Evolutionary conservation across 306 rosid species (phyloP).

Genomic region (Citrullus mucosospermus): DNA sequence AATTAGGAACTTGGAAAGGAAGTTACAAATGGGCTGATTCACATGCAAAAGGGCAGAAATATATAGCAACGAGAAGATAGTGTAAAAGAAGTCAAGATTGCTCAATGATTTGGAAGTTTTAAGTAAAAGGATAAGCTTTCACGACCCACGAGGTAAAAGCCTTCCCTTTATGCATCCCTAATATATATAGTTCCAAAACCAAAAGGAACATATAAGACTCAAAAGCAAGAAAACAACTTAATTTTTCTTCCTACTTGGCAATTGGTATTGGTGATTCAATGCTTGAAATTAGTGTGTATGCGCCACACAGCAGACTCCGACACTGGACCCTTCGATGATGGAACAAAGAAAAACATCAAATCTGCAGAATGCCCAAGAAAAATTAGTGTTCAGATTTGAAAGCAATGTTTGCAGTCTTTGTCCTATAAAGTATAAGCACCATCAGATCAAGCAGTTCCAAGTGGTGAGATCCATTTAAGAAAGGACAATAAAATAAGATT

Average conservation of each 20-base stretch:
- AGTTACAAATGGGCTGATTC: neutral
- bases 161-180: neutral
- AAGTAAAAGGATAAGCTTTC: neutral
- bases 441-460: constrained; percentile 1
- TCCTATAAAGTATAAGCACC: neutral
- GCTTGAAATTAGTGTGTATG: neutral
- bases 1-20: neutral
- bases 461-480: neutral
- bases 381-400: constrained; percentile 3
- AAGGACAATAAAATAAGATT: constrained; percentile 2
- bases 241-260: neutral
- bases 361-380: neutral
- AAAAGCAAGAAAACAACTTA: neutral
- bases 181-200: neutral
- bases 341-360: constrained; percentile 1
- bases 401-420: constrained; percentile 3
- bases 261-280: neutral
- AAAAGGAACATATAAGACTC: neutral
- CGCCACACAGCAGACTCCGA: neutral
- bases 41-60: neutral
- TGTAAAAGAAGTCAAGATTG: neutral
- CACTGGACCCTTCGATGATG: constrained; percentile 1
- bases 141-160: constrained; percentile 6
- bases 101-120: neutral
- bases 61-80: neutral